These are phyloP conservation scores for Boletales sp. DNA, from an alignment of 768 basidiomycete species.

Conservation along the genomic window DNA sequence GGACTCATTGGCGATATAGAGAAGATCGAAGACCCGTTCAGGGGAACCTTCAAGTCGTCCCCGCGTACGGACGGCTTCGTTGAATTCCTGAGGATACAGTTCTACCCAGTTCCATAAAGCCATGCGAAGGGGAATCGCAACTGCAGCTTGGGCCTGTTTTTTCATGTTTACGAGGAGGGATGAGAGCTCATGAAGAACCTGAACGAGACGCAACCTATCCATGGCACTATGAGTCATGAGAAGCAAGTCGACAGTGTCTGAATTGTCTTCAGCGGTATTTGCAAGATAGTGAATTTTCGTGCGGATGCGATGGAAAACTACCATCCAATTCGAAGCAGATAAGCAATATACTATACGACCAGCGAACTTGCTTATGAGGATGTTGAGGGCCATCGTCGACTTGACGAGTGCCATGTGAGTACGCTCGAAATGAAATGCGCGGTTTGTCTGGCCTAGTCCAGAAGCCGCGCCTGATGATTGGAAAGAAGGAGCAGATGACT, in stretches of 20 bases:
- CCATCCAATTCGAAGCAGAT: slow-evolving; percentile 83
- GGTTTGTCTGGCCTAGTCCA: slow-evolving; percentile 20
- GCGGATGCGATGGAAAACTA: slow-evolving; percentile 69
- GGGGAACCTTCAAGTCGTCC: slow-evolving; percentile 75
- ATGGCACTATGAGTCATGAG: slow-evolving; percentile 76
- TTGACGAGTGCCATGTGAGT: slow-evolving; percentile 60
- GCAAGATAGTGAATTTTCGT: slow-evolving; percentile 67
- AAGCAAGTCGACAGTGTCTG: slow-evolving; percentile 72
- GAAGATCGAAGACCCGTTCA: slow-evolving; percentile 81
- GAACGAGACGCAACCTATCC: slow-evolving; percentile 62
- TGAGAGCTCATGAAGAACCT: slow-evolving; percentile 75
- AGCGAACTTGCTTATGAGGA: slow-evolving; percentile 64
- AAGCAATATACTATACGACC: slow-evolving; percentile 82
- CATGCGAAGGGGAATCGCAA: slow-evolving; percentile 67
- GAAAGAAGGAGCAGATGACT: slow-evolving; percentile 39
- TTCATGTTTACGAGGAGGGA: slow-evolving; percentile 82
- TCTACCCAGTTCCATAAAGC: slow-evolving; percentile 93
- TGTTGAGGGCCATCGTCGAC: slow-evolving; percentile 52
- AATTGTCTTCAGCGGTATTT: slow-evolving; percentile 44
- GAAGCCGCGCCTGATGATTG: slow-evolving; percentile 37
- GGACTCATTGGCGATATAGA: slow-evolving; percentile 49
- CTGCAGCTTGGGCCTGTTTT: slow-evolving; percentile 63
- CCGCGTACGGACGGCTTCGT: slow-evolving; percentile 59
- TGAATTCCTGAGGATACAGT: slow-evolving; percentile 72
- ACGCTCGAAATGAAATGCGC: slow-evolving; percentile 47